phyloP scores from a whole-genome alignment of 2,329 filamentous ascomycete species.

The Sarocladium strictum region DNA sequence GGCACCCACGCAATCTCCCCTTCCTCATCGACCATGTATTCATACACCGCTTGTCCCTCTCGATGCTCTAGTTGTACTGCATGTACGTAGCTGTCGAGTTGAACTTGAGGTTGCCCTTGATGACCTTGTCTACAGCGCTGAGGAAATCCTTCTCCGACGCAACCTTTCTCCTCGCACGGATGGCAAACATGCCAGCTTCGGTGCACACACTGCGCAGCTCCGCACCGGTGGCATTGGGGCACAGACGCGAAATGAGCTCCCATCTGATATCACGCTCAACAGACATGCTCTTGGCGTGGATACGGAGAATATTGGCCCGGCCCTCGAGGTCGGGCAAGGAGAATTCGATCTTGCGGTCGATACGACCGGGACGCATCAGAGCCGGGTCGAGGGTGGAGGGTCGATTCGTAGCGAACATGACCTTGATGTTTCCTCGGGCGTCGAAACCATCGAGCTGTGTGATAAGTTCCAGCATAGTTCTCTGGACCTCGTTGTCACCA shows the following conservation, averaged over 20 bases:
- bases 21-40: slow-evolving; percentile 14
- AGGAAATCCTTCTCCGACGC: slow-evolving; percentile 98
- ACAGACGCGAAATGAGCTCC: slow-evolving; percentile 96
- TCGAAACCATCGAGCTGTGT: slow-evolving; percentile 97
- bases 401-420: slow-evolving; percentile 98
- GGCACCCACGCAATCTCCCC: slow-evolving; percentile 7
- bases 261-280: slow-evolving; percentile 98
- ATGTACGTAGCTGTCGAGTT: slow-evolving; percentile 97
- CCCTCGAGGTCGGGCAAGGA: slow-evolving; percentile 95
- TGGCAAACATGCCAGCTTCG: slow-evolving; percentile 98
- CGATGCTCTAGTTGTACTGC: slow-evolving; percentile 81
- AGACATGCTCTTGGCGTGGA: slow-evolving; percentile 99
- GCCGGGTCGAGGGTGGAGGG: slow-evolving; percentile 95
- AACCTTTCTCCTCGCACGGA: slow-evolving; percentile 90
- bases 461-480: slow-evolving; percentile 97
- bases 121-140: slow-evolving; percentile 97
- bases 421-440: slow-evolving; percentile 95
- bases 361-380: slow-evolving; percentile 93
- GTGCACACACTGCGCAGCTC: slow-evolving; percentile 95
- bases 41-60: neutral
- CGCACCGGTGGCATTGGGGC: slow-evolving; percentile 94
- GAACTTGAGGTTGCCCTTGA: slow-evolving; percentile 99
- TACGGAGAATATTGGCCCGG: slow-evolving; percentile 92
- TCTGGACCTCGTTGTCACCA: slow-evolving; percentile 94
- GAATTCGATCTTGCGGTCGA: slow-evolving; percentile 98